Evolutionary conservation across 768 basidiomycete genomes (phyloP).

Genomic region (Lyophyllum decastes): DNA sequence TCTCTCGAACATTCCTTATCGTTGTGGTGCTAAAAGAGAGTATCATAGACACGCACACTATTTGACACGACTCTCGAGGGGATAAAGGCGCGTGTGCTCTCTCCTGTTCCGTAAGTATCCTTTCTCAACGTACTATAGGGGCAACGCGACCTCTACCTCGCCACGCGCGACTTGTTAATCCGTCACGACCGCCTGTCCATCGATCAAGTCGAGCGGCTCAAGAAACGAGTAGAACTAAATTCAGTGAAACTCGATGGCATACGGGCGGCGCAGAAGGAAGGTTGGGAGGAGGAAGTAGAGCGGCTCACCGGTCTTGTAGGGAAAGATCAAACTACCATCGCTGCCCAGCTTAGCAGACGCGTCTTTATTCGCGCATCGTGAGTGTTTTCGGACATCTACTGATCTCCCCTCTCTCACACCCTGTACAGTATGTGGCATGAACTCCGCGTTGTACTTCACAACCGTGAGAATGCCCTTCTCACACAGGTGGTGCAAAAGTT

Average conservation of each 20-base stretch:
- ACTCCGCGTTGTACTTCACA: constrained; percentile 88
- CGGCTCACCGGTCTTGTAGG: constrained; percentile 71
- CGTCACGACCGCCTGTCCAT: constrained; percentile 87
- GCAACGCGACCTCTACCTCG: constrained; percentile 85
- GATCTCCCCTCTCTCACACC: not conserved
- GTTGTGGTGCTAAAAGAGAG: not conserved
- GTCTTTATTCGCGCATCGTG: constrained; percentile 89
- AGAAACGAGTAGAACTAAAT: constrained; percentile 80
- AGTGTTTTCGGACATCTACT: constrained; percentile 21
- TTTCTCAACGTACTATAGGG: constrained; percentile 36
- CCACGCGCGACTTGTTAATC: constrained; percentile 83
- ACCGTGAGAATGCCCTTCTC: constrained; percentile 82
- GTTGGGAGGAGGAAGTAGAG: constrained; percentile 88
- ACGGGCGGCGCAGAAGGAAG: constrained; percentile 70
- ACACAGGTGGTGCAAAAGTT: constrained; percentile 74
- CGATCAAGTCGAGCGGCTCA: constrained; percentile 86
- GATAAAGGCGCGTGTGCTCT: constrained; percentile 56
- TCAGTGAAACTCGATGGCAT: constrained; percentile 77
- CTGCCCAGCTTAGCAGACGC: constrained; percentile 70
- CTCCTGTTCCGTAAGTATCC: not conserved
- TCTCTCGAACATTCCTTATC: not conserved
- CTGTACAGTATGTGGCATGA: constrained; percentile 90
- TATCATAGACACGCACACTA: constrained; percentile 56
- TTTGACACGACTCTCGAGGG: constrained; percentile 73
- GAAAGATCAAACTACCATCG: constrained; percentile 83